Percentiles rank a stretch among this genome's conserved stretches.
phyloP scores from a whole-genome alignment of 345 rosid species.

The thale cress (Arabidopsis thaliana) region DNA sequence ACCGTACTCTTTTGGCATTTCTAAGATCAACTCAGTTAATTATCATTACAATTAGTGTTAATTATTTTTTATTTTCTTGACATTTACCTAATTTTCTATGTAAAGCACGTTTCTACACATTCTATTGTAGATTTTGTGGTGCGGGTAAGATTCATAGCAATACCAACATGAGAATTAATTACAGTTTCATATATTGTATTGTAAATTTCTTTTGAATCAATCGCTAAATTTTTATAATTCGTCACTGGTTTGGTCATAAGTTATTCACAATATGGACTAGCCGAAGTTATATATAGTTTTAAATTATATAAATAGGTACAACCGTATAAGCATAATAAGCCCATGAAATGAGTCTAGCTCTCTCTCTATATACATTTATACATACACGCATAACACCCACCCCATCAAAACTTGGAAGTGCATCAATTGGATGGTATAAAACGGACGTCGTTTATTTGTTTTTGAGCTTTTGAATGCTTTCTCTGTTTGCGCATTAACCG shows the following conservation, averaged over 20 bases:
- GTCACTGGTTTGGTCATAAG: background rate
- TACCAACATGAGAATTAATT: no score
- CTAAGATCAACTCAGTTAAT: no score
- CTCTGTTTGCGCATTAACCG: conserved; percentile 41
- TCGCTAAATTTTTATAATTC: background rate
- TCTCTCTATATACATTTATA: background rate
- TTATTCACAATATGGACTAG: background rate
- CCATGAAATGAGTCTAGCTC: background rate
- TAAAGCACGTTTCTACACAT: background rate
- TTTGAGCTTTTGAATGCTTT: conserved; percentile 33
- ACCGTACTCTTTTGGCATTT: no score
- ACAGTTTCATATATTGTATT: background rate
- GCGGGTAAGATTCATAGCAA: background rate
- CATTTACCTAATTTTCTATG: background rate
- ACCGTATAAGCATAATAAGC: background rate
- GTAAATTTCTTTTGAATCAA: background rate
- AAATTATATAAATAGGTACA: background rate
- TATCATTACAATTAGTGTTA: no score
- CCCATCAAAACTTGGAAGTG: conserved; percentile 29
- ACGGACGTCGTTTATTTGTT: conserved; percentile 26
- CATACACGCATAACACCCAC: conserved; percentile 20
- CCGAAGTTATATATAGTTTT: background rate
- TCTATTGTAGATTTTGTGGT: background rate
- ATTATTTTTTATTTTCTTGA: no score
- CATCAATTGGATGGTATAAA: conserved; percentile 29